These are phyloP conservation scores for Pseudonectria buxi DNA, from an alignment of 2,329 filamentous ascomycete species.

Conservation along the genomic window DNA sequence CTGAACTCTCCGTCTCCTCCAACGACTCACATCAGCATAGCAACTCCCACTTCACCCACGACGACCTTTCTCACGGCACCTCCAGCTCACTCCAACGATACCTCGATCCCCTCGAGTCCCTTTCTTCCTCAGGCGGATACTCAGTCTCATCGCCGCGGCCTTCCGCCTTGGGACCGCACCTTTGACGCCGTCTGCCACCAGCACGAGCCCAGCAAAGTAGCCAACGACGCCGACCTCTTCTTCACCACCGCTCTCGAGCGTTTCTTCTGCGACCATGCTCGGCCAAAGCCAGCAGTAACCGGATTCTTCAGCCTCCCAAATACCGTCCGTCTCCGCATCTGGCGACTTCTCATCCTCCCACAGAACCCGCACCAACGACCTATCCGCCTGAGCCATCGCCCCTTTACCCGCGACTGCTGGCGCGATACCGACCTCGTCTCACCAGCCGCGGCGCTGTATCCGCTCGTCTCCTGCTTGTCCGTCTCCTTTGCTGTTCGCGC, in stretches of 20 bases:
- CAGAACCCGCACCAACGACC: conserved; percentile 14
- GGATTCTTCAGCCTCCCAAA: conserved; percentile 22
- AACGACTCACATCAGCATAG: too few relatives aligned
- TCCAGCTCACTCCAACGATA: too few relatives aligned
- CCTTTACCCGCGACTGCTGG: conserved; percentile 28
- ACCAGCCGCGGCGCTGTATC: conserved; percentile 18
- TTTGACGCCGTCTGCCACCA: conserved; percentile 31
- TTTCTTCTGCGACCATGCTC: conserved; percentile 15
- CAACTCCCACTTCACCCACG: too few relatives aligned
- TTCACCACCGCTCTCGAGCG: conserved; percentile 16
- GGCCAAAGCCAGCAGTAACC: conserved; percentile 1
- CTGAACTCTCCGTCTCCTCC: too few relatives aligned
- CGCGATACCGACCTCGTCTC: conserved; percentile 26
- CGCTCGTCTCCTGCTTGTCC: conserved; percentile 19
- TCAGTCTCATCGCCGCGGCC: conserved; percentile 5
- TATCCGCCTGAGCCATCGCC: conserved; percentile 22
- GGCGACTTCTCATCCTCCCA: conserved; percentile 14
- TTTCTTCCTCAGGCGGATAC: too few relatives aligned
- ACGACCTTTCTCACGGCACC: too few relatives aligned
- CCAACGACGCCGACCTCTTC: background rate
- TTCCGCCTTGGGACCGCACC: conserved; percentile 30
- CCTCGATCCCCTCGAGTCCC: too few relatives aligned
- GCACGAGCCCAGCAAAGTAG: conserved; percentile 4
- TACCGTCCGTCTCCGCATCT: conserved; percentile 22
- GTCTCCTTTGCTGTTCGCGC: conserved; percentile 30